Evolutionary conservation across 2,329 filamentous ascomycete species (phyloP).

Genomic region (Alternaria sp.): DNA sequence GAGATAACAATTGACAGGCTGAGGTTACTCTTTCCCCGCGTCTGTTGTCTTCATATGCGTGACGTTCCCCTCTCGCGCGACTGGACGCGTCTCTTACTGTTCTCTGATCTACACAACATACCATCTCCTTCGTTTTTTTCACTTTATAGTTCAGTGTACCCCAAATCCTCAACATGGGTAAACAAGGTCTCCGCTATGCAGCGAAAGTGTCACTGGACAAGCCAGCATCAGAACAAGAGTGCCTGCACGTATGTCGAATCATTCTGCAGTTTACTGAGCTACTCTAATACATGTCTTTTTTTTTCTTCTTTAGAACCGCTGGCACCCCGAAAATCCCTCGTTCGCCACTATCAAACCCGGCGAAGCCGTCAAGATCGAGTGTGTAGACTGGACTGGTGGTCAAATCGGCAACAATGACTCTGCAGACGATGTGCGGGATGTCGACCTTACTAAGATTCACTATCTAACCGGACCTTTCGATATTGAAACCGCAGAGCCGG

Average conservation of each 20-base stretch:
- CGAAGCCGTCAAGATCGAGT: slow-evolving; percentile 93
- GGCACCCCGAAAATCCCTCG: slow-evolving; percentile 88
- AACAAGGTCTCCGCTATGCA: slow-evolving; percentile 71
- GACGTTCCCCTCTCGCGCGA: slow-evolving; percentile 8
- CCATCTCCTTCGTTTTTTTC: neutral
- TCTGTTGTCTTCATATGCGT: slow-evolving; percentile 22
- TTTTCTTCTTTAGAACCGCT: slow-evolving; percentile 73
- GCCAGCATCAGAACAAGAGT: slow-evolving; percentile 73
- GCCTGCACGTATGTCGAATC: slow-evolving; percentile 68
- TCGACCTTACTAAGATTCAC: slow-evolving; percentile 84
- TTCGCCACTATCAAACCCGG: slow-evolving; percentile 77
- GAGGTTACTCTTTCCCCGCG: slow-evolving; percentile 26
- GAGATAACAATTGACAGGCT: slow-evolving; percentile 30
- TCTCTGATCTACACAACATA: neutral
- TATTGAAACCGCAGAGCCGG: slow-evolving; percentile 82
- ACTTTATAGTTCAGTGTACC: neutral
- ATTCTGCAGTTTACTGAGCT: neutral
- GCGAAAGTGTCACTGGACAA: slow-evolving; percentile 77
- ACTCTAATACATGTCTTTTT: neutral
- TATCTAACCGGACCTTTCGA: slow-evolving; percentile 92
- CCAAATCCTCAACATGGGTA: slow-evolving; percentile 52
- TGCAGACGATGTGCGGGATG: slow-evolving; percentile 85
- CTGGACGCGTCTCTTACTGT: neutral
- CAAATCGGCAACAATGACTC: slow-evolving; percentile 90
- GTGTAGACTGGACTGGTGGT: slow-evolving; percentile 77